Evolutionary conservation across 305 asterid species (phyloP).

Genomic region (Fraxinus angustifolia): DNA sequence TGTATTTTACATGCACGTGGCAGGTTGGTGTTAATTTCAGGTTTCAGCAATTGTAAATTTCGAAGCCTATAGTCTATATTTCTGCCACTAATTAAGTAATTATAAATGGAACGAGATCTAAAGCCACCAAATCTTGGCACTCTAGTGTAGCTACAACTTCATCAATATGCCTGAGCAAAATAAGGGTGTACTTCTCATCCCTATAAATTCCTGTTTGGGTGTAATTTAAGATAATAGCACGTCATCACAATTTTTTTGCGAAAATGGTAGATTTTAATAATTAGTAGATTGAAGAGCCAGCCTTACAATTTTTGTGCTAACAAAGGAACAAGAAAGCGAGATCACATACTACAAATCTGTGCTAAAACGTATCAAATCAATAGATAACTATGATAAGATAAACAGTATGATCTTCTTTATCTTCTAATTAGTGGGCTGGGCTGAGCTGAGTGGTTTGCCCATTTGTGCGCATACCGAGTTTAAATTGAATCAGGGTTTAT

Average conservation of each 20-base stretch:
- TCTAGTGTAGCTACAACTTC: background rate
- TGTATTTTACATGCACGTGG: background rate
- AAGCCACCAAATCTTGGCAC: background rate
- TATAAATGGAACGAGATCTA: background rate
- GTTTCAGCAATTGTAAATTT: background rate
- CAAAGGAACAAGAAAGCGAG: no score
- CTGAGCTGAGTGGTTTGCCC: background rate
- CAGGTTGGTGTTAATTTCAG: constrained; percentile 5
- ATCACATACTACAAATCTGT: no score
- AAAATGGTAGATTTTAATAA: background rate
- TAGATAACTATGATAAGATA: background rate
- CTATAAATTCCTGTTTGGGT: background rate
- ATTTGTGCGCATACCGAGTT: background rate
- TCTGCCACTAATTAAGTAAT: background rate
- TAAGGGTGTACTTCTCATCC: background rate
- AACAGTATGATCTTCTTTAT: background rate
- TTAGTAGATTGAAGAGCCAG: background rate
- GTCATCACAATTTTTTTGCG: no score
- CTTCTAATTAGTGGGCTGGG: background rate
- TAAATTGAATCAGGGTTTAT: background rate
- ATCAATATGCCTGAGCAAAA: background rate
- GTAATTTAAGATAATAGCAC: background rate
- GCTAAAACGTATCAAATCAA: background rate
- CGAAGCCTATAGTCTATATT: background rate
- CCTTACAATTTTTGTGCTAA: no score